Base-by-base conservation (phyloP, 129 eudicot species). In the Artemisia argyi region DNA sequence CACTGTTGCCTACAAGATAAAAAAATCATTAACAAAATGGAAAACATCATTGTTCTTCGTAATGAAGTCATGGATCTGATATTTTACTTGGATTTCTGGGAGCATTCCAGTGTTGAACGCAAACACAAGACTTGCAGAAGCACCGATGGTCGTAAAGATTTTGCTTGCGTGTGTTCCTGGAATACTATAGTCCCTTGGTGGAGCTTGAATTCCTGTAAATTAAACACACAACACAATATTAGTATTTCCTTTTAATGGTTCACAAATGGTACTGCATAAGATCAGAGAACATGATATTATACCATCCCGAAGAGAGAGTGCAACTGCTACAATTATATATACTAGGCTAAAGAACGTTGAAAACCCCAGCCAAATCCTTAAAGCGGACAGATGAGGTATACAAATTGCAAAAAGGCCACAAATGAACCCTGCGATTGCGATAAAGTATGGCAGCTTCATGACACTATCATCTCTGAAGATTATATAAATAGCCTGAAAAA, bases 21-120 rank as follows among this genome's bases (percentile, higher is more conserved):
- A 9, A 73, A 49, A n/a, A 13, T 6, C 19, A 12, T 18, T 12
- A 57, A 44, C 19, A 50, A 50, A 26, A 16, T 32, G 16, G 7
- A 69, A 70, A 69, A 19, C 49, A 47, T 62, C 73, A 52, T 61
- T 74, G 10, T 57, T 57, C 49, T 61, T 73, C 24, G 61, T 54
- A 13, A 50, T 42, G 48, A 15, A 54, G 4, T 55, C 51, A n/a
- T 39, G 49, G 19, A 30, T 30, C 39, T n/a, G 48, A 12, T 53
- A 44, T 9, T 28, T 0, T 46, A 95, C 99, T 90, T 95, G 99
- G 49, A 95, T 95, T 79, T 95, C 99, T 16, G 99, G 99, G 52
- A 95, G 94, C 99, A 95, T 95, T 78, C 99, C 97, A 7, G 99
- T 94, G 78, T 90, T 94, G 81, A 90, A 90, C 12, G 96, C 84